Base-by-base conservation (phyloP, 345 rosid genomes). In the Citrus cavaleriei region DNA sequence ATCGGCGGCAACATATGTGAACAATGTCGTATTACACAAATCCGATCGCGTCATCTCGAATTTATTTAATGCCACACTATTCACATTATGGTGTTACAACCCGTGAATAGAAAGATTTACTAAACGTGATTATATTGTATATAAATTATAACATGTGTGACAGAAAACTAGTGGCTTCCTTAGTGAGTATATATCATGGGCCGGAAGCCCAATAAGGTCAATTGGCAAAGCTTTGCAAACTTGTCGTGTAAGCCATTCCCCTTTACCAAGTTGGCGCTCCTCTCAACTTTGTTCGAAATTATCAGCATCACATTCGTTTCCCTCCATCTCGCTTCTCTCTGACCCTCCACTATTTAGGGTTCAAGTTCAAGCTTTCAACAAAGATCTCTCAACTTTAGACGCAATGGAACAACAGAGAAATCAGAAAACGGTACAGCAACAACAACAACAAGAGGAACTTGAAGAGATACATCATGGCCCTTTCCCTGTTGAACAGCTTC, bases 401-500 rank as follows among this genome's bases (percentile, higher is more conserved):
- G 58, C 27, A 21, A 87, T 83, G 92, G 87, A 86, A 78, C 87
- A 84, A 70, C 89, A 84, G 81, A 87, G 89, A 63, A 74, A 57
- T 68, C 84, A 57, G 49, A 60, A 61, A 73, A 59, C 30, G 69
- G 81, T 35, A 62, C 82, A 83, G 3, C 87, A 85, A 51, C 82
- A 83, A 2, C 82, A 83, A 2, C 88, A 85, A 10, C 87, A 86
- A 37, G 86, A 81, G 65, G 84, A 88, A 59, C 30, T 57, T 65
- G 92, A 86, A 25, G 92, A 85, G 35, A 46, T 83, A 24, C 91
- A 85, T 66, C 87, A 87, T 34, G 93, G 93, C 49, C 93, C 93
- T 59, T 79, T 78, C 79, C 93, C 89, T 42, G 86, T 89, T 21
- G 91, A 89, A 70, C 89, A 89, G 82, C 93, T 89, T 55, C 93